These are phyloP conservation scores for Colletotrichum falcatum DNA, from an alignment of 2,329 filamentous ascomycete species.

Conservation along the genomic window DNA sequence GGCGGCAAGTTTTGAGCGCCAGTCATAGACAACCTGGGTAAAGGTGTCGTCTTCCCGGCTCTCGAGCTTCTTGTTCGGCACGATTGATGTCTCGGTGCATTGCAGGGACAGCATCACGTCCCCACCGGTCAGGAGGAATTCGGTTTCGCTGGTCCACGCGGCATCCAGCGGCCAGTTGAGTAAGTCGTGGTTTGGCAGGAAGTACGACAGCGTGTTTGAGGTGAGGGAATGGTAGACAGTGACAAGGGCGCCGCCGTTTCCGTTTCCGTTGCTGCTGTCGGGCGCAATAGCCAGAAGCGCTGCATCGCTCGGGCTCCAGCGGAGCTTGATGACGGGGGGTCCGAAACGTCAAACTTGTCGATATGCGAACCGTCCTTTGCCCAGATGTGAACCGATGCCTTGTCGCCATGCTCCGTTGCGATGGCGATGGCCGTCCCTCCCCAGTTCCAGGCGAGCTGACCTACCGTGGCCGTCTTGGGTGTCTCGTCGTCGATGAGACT, in stretches of 20 bases:
- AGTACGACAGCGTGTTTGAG: conserved; percentile 60
- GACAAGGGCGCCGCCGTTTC: conserved; percentile 61
- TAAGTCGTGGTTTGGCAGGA: conserved; percentile 63
- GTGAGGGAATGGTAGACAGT: conserved; percentile 63
- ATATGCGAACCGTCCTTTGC: conserved; percentile 63
- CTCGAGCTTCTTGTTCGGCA: conserved; percentile 61
- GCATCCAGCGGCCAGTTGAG: conserved; percentile 66
- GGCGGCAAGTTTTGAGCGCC: conserved; percentile 64
- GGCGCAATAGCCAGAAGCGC: conserved; percentile 70
- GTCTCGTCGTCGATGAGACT: conserved; percentile 66
- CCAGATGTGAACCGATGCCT: conserved; percentile 68
- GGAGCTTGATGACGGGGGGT: conserved; percentile 72
- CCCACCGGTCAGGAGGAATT: conserved; percentile 71
- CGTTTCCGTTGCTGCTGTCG: conserved; percentile 51
- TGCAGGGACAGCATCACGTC: conserved; percentile 63
- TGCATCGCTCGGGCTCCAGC: conserved; percentile 68
- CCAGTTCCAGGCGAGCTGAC: conserved; percentile 71
- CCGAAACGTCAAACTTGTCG: conserved; percentile 67
- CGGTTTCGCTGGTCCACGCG: conserved; percentile 68
- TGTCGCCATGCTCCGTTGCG: conserved; percentile 66
- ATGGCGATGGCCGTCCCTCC: conserved; percentile 68
- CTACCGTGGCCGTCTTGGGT: conserved; percentile 65
- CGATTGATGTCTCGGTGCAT: conserved; percentile 61
- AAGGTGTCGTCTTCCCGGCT: conserved; percentile 66
- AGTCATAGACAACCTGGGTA: conserved; percentile 68